Evolutionary conservation across 1,284 basidiomycete species (phyloP).

Genomic region (Trichosporon asahii): DNA sequence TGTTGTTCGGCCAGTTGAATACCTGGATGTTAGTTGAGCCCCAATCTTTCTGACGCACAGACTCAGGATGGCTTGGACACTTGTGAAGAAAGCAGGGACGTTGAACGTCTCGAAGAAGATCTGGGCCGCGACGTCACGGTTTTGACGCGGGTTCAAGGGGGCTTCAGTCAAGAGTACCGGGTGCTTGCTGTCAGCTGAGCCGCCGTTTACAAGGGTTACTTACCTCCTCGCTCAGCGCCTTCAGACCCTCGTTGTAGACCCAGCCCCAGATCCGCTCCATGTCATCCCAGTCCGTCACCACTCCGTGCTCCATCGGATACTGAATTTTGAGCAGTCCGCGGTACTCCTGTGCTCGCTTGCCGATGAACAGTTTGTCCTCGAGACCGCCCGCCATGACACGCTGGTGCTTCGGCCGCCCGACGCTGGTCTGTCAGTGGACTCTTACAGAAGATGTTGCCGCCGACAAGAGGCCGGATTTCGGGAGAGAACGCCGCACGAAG

Average conservation of each 20-base stretch:
- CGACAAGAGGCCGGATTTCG: too few species aligned
- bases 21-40: slow-evolving; percentile 60
- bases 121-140: slow-evolving; percentile 91
- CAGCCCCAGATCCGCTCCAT: slow-evolving; percentile 98
- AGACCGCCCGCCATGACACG: slow-evolving; percentile 86
- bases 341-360: slow-evolving; percentile 86
- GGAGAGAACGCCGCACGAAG: too few species aligned
- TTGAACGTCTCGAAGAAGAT: slow-evolving; percentile 99
- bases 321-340: slow-evolving; percentile 92
- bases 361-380: slow-evolving; percentile 76
- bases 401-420: slow-evolving; percentile 91
- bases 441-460: neutral
- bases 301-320: slow-evolving; percentile 92
- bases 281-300: slow-evolving; percentile 90
- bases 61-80: slow-evolving; percentile 94
- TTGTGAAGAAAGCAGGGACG: slow-evolving; percentile 94
- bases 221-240: slow-evolving; percentile 92
- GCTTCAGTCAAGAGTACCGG: slow-evolving; percentile 94
- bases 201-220: slow-evolving; percentile 29
- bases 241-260: slow-evolving; percentile 91
- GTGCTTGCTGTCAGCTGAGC: slow-evolving; percentile 61
- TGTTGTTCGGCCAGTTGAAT: slow-evolving; percentile 97
- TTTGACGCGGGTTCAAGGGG: slow-evolving; percentile 87
- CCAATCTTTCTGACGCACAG: slow-evolving; percentile 66
- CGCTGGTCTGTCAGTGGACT: slow-evolving; percentile 57